phyloP scores from a whole-genome alignment of 2,329 filamentous ascomycete species.

The Mycosphaerella sp. region DNA sequence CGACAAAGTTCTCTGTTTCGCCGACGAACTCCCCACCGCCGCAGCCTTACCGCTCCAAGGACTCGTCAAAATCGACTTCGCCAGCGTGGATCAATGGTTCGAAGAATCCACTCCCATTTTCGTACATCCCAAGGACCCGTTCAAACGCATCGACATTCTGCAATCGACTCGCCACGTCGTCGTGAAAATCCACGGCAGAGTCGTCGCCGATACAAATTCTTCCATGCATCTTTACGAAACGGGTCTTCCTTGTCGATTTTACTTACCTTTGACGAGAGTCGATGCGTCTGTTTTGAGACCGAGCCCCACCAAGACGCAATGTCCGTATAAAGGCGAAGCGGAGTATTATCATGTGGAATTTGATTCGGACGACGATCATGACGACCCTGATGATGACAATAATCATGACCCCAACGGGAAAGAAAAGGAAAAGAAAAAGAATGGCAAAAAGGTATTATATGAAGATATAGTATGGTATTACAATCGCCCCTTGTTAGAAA shows the following conservation, averaged over 20 bases:
- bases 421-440: too few relatives aligned
- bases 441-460: constrained; percentile 14
- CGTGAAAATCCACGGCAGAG: constrained; percentile 44
- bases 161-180: constrained; percentile 49
- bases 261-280: constrained; percentile 50
- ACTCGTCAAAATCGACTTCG: constrained; percentile 28
- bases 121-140: constrained; percentile 61
- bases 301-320: constrained; percentile 51
- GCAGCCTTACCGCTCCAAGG: constrained; percentile 12
- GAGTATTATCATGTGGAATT: constrained; percentile 54
- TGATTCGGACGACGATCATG: constrained; percentile 31
- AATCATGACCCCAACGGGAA: too few relatives aligned
- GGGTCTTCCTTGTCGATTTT: constrained; percentile 52
- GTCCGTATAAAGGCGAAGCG: constrained; percentile 63
- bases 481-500: constrained; percentile 51
- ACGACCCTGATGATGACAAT: too few relatives aligned
- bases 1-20: constrained; percentile 21
- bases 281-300: constrained; percentile 42
- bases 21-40: constrained; percentile 12
- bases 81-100: constrained; percentile 41
- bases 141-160: constrained; percentile 58
- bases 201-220: constrained; percentile 43
- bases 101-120: constrained; percentile 56
- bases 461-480: constrained; percentile 60
- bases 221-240: constrained; percentile 56